Base-by-base conservation (phyloP, 2,329 filamentous ascomycete species). In the Pestalotiopsis sp. region DNA sequence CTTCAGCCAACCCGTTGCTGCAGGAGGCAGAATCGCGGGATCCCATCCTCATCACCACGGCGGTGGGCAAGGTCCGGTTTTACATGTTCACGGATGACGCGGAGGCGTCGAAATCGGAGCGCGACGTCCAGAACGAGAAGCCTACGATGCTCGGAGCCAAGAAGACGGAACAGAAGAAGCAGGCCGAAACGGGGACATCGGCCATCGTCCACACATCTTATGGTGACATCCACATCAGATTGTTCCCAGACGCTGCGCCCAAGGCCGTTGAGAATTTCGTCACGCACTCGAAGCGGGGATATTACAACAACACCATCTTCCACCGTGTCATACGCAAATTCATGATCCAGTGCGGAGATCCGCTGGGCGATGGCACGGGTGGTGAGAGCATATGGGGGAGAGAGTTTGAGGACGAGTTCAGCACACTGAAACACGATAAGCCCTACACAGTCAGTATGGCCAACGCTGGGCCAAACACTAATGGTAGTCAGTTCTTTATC, bases 221-320 rank as follows among this genome's bases (percentile, higher is more conserved):
- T 77, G 96, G 96, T 74, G 96, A 99, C 80, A 97, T 99, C 70
- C 92, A 96, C 72, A 89, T 99, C 70, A 93, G 95, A 3, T 87
- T 99, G 14, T 99, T 96, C 85, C 95, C 96, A 1, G 93, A 96
- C 70, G 93, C 93, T 2, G 95, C 96, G 11, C 96, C 97, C 39
- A 97, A 95, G 79, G 91, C 97, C 0, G 95, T 99, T 3, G 96
- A 99, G 81, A 99, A 99, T 80, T 99, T 99, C 78, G 93, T 97
- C 67, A 97, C 94, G 0, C 96, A 98, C 76, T 89, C 94, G 2
- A 92, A 91, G 75, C 92, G 91, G 69, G 94, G 93, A 1, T 99
- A 99, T 80, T 99, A 99, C 84, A 98, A 99, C 83, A 93, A 93
- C 81, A 95, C 95, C 41, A 95, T 98, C 74, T 99, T 99, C 86